Evolutionary conservation across 2,329 filamentous ascomycete species (phyloP).

Genomic region (Grosmannia clavigera): DNA sequence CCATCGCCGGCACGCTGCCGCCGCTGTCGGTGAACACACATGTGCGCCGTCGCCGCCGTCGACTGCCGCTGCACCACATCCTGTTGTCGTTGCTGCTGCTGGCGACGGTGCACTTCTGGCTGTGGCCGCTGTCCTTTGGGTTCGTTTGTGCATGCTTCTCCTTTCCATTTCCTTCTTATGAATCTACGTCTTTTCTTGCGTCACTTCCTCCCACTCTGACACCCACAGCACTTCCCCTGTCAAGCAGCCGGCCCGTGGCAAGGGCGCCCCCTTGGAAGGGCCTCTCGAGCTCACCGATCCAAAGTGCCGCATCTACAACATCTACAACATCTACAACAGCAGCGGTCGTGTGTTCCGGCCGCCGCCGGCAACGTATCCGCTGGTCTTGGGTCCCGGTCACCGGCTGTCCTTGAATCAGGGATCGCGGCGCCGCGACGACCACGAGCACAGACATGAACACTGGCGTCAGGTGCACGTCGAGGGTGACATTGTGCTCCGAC

Average conservation of each 20-base stretch:
- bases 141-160: neutral
- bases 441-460: conserved; percentile 7
- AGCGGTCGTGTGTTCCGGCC: neutral
- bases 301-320: neutral
- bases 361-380: conserved; percentile 10
- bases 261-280: conserved; percentile 1
- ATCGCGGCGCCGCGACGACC: conserved; percentile 9
- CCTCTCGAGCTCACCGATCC: conserved; percentile 4
- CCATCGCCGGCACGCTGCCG: neutral
- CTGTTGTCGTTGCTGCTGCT: neutral
- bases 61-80: neutral
- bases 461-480: neutral
- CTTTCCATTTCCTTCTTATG: too few species aligned
- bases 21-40: neutral
- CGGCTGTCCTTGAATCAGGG: conserved; percentile 28
- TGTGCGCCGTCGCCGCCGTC: neutral
- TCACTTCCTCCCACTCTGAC: neutral
- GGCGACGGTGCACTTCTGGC: neutral
- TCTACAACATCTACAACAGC: neutral
- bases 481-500: conserved; percentile 32
- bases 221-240: neutral
- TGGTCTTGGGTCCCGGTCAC: conserved; percentile 24
- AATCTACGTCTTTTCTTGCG: neutral
- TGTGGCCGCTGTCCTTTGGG: neutral
- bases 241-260: neutral